Evolutionary conservation across 116 monocot genomes (phyloP).

Genomic region (Papilionanthe hybrid): DNA sequence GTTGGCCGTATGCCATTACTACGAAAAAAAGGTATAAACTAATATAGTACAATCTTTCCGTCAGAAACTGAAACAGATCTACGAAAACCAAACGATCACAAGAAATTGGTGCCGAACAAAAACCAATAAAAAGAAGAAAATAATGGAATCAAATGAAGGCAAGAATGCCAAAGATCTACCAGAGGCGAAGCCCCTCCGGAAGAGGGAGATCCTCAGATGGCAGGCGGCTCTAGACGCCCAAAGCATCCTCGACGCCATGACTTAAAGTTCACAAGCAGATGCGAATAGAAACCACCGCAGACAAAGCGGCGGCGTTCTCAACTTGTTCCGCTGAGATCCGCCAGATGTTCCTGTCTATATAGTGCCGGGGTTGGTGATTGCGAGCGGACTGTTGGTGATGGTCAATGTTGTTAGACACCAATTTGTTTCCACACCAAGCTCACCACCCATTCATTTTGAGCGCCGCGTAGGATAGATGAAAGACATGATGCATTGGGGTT

Average conservation of each 20-base stretch:
- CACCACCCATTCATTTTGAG: no score
- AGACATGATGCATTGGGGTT: no score
- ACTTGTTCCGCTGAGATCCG: no score
- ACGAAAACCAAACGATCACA: background rate
- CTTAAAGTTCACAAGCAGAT: background rate
- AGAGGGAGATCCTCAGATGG: slow-evolving; percentile 44
- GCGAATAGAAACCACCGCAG: background rate
- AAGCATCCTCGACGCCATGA: slow-evolving; percentile 42
- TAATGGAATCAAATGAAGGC: background rate
- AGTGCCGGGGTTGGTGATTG: no score
- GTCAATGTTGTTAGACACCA: no score
- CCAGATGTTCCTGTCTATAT: no score
- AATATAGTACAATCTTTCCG: background rate
- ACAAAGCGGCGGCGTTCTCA: no score
- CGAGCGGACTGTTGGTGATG: no score
- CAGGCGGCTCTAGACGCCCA: slow-evolving; percentile 57
- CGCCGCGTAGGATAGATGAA: no score
- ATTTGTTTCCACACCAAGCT: no score
- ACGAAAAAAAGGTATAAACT: background rate
- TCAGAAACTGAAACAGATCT: background rate
- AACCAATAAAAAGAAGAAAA: background rate
- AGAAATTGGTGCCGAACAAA: background rate
- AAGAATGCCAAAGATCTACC: slow-evolving; percentile 9
- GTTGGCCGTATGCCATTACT: background rate
- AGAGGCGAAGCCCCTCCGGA: slow-evolving; percentile 38